Percentiles rank a stretch among this genome's conserved stretches.
These are phyloP conservation scores for Pseudozyma flocculosa DNA, from an alignment of 1,284 basidiomycete species.

Conservation along the genomic window DNA sequence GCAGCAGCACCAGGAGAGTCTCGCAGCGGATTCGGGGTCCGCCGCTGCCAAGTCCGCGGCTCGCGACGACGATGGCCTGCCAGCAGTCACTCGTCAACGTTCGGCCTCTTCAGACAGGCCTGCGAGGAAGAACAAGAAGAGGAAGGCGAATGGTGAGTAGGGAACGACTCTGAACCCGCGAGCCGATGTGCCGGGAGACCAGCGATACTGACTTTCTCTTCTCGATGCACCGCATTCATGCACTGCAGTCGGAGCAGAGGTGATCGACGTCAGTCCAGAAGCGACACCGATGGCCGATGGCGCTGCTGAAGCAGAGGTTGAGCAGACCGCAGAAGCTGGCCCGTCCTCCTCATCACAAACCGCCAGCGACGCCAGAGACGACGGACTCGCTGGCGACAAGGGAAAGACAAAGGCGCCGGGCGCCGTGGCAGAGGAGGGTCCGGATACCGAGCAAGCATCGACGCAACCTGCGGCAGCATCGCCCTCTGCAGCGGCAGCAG, in stretches of 20 bases:
- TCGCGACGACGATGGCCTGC: neutral
- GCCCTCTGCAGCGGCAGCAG: no score
- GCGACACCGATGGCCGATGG: conserved; percentile 2
- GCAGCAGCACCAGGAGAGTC: neutral
- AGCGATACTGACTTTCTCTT: neutral
- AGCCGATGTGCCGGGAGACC: no score
- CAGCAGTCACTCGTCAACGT: neutral
- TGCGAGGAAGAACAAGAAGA: neutral
- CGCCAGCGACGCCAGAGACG: neutral
- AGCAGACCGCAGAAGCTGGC: conserved; percentile 10
- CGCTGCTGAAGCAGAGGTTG: conserved; percentile 1
- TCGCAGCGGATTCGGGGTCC: neutral
- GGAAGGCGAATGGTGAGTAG: neutral
- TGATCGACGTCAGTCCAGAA: conserved; percentile 8
- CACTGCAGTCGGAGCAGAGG: conserved; percentile 5
- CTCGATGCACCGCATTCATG: neutral
- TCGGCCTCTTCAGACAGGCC: neutral
- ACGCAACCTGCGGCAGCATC: no score
- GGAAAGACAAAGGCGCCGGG: conserved; percentile 9
- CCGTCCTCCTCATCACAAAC: conserved; percentile 4
- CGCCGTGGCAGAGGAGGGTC: no score
- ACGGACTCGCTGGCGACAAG: conserved; percentile 5
- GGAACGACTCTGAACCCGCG: no score
- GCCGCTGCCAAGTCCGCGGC: neutral
- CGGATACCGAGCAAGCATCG: no score